Evolutionary conservation across 768 basidiomycete species (phyloP), one percentile per base, ranked within the genome.

Genomic region (Terana coerulea): DNA sequence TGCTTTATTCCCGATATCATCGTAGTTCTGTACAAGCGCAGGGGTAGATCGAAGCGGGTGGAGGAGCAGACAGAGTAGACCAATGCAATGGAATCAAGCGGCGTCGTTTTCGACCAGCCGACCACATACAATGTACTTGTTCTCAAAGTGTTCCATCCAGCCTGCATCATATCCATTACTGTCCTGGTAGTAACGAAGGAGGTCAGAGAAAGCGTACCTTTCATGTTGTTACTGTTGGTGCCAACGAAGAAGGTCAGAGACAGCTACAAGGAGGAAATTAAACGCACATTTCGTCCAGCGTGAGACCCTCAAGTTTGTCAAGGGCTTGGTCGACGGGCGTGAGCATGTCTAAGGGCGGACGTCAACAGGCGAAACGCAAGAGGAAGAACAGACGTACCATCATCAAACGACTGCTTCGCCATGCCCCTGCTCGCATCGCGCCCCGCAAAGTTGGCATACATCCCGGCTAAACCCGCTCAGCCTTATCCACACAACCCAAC

Each of bases 401-500:
- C 26, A 45, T 95, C 95, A 58, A 97, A 98, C 2, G 93, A 95
- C 70, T 98, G 95, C 70, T 95, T 97, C 6, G 95, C 95, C 90
- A 98, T 95, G 4, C 95, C 95, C 31, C 95, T 75, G 14, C 91
- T 95, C 1, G 95, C 95, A 70, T 99, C 95, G 43, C 95, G 72
- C 5, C 95, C 97, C 2, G 97, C 95, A 74, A 99, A 98, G 69
- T 95, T 95, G 26, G 92, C 94, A 64, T 98, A 98, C 80, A 94
- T 91, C 0, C 95, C 95, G 61, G 85, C 95, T 97, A 6, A 29
- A 15, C 19, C n/a, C 21, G 17, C 15, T 17, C 15, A 15, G 26
- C 19, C 9, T 30, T 40, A 40, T 35, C 40, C n/a, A n/a, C 26
- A 4, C 5, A 34, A 50, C 19, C 26, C 30, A 25, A 37, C 29